Conservation (phyloP, 208 protist genomes). For the Trypanosoma platydactyli region DNA sequence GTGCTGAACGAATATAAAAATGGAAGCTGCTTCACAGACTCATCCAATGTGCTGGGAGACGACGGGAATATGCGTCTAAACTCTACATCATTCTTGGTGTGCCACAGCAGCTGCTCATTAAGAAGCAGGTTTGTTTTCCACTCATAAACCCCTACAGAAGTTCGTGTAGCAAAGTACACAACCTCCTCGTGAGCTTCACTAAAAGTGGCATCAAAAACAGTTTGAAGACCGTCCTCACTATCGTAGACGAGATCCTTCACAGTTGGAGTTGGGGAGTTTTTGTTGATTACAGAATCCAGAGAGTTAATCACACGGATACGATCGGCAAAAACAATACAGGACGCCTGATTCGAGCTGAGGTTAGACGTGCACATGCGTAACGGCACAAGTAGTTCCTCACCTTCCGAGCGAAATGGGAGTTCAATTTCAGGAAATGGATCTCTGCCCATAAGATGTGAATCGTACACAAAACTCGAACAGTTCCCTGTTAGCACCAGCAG, state of each 20-base stretch:
- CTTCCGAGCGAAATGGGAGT: constrained; percentile 5
- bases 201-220: constrained; percentile 78
- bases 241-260: constrained; percentile 74
- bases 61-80: constrained; percentile 80
- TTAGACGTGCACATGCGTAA: constrained; percentile 39
- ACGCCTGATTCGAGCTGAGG: constrained; percentile 39
- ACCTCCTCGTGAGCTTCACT: constrained; percentile 75
- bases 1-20: constrained; percentile 79
- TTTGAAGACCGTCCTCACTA: constrained; percentile 53
- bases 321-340: constrained; percentile 65
- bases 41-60: constrained; percentile 24
- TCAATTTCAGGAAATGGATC: constrained; percentile 26
- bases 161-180: constrained; percentile 71
- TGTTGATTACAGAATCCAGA: constrained; percentile 18
- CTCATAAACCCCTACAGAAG: constrained; percentile 75
- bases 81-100: constrained; percentile 53
- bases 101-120: constrained; percentile 75
- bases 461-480: constrained; percentile 62
- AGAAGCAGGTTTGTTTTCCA: constrained; percentile 71
- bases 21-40: constrained; percentile 30
- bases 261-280: constrained; percentile 2
- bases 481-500: constrained; percentile 58
- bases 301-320: constrained; percentile 53
- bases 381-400: constrained; percentile 1
- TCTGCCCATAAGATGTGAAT: constrained; percentile 53